Percentiles rank a stretch among this genome's conserved stretches.
These are phyloP conservation scores for Trichoderma gracile DNA, from an alignment of 2,329 filamentous ascomycete species.

Conservation along the genomic window DNA sequence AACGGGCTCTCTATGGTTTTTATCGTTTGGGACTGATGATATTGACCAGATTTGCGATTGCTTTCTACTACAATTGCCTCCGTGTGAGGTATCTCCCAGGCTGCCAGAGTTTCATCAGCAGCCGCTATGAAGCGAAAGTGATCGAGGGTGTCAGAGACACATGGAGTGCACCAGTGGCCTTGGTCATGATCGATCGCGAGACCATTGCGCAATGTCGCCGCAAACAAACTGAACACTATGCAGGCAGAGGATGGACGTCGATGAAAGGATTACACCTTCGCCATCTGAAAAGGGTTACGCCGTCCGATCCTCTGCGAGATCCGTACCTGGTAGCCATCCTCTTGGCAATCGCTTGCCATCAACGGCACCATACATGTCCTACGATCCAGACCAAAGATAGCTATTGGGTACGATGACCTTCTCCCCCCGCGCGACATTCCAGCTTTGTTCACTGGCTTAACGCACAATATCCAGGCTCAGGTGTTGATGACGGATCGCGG, in stretches of 20 bases:
- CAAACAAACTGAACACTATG: not conserved
- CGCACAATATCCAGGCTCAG: not conserved
- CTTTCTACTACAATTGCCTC: not conserved
- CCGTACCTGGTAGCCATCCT: slow-evolving; percentile 1
- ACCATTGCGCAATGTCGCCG: not conserved
- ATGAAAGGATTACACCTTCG: not conserved
- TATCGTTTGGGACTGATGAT: no score
- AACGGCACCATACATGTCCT: not conserved
- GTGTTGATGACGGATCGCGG: not conserved
- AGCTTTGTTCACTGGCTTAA: not conserved
- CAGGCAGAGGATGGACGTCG: not conserved
- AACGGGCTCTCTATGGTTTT: not conserved
- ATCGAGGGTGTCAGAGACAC: no score
- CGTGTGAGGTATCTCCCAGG: not conserved
- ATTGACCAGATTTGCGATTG: no score
- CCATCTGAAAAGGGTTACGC: not conserved
- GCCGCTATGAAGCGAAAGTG: no score
- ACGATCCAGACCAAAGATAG: not conserved
- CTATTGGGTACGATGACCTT: not conserved
- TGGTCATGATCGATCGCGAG: not conserved
- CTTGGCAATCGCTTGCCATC: not conserved
- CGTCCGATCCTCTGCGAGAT: not conserved
- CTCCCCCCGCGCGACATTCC: not conserved
- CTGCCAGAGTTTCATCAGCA: not conserved
- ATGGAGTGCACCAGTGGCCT: not conserved